These are phyloP conservation scores for Daldinia concentrica DNA, from an alignment of 495 filamentous ascomycete genomes.

Conservation along the genomic window DNA sequence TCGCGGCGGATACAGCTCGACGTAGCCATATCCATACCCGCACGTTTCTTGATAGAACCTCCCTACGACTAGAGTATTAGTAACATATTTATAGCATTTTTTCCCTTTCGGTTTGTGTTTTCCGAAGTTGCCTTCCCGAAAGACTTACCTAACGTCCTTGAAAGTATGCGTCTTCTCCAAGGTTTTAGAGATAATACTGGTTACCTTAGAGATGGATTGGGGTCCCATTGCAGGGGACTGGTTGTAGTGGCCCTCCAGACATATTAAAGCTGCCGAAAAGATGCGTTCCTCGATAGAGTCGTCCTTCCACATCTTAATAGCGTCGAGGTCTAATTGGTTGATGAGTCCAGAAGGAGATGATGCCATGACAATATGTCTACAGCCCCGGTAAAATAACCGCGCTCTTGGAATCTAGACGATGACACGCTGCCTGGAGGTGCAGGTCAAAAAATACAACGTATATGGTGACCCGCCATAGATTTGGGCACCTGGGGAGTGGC, in stretches of 20 bases:
- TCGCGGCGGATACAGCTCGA: constrained; percentile 57
- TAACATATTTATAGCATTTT: constrained; percentile 38
- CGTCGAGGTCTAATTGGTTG: constrained; percentile 21
- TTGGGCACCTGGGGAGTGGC: background rate
- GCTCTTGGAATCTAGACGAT: constrained; percentile 3
- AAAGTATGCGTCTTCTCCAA: constrained; percentile 62
- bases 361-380: constrained; percentile 14
- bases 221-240: constrained; percentile 58
- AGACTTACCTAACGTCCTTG: constrained; percentile 61
- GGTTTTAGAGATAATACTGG: constrained; percentile 60
- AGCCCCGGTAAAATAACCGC: background rate
- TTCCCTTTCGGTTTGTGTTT: constrained; percentile 34
- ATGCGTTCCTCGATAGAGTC: constrained; percentile 63
- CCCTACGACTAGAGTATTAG: constrained; percentile 51
- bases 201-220: constrained; percentile 58
- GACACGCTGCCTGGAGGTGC: background rate
- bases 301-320: constrained; percentile 30
- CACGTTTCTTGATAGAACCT: constrained; percentile 65
- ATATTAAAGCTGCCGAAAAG: constrained; percentile 62
- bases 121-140: background rate
- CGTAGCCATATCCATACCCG: constrained; percentile 77
- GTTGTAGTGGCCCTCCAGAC: constrained; percentile 65
- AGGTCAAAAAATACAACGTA: constrained; percentile 7
- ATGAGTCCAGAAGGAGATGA: constrained; percentile 33
- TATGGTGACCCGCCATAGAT: background rate